These are phyloP conservation scores for Umbelopsis vinacea DNA, from an alignment of 192 early-diverging fungal genomes.

Conservation along the genomic window DNA sequence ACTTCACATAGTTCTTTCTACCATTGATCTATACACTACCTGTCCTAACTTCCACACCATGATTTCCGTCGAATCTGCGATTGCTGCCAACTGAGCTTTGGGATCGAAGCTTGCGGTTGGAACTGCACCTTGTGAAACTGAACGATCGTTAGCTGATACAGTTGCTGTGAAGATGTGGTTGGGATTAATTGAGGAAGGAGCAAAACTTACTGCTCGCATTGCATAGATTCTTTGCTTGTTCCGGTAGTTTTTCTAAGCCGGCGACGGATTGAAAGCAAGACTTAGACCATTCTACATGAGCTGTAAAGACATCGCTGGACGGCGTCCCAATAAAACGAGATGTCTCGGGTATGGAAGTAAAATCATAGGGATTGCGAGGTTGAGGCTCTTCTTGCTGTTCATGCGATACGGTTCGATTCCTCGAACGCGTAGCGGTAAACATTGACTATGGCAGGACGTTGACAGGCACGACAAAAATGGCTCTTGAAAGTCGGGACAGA, in stretches of 20 bases:
- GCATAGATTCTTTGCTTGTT: constrained; percentile 5
- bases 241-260: constrained; percentile 5
- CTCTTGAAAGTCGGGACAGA: background rate
- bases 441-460: background rate
- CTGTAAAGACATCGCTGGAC: background rate
- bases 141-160: background rate
- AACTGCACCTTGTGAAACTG: background rate
- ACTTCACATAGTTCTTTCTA: no score
- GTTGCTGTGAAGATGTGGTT: background rate
- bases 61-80: background rate
- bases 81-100: background rate
- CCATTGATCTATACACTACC: background rate
- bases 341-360: constrained; percentile 10
- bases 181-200: background rate
- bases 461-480: background rate
- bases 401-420: constrained; percentile 15
- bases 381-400: background rate
- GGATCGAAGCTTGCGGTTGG: background rate
- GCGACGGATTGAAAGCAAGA: constrained; percentile 13
- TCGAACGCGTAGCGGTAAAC: constrained; percentile 22
- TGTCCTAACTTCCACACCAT: constrained; percentile 12
- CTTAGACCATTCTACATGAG: constrained; percentile 16
- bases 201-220: background rate
- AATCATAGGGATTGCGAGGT: background rate
- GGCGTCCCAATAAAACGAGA: constrained; percentile 10